Evolutionary conservation across 2,329 filamentous ascomycete genomes (phyloP), one percentile per base, ranked within the genome.

Genomic region (Endoconidiophora polonica): DNA sequence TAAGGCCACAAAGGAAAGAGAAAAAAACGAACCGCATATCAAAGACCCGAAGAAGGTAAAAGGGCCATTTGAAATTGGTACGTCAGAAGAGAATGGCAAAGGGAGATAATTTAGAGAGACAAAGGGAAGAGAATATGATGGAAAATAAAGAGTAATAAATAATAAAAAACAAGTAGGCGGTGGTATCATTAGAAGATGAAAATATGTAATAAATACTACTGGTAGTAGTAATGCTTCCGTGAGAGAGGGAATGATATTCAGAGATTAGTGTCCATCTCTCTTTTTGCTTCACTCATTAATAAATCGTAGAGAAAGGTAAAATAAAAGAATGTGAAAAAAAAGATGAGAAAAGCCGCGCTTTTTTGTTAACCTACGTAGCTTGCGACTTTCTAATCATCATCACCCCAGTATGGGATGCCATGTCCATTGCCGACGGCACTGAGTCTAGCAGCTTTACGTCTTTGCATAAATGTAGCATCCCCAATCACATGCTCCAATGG

Each of bases 371-470:
- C 16, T 18, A 18, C 2, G 16, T 18, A 18, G 16, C 16, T 18
- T 18, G 16, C 16, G 16, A 18, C 4, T 26, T 16, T 53, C 59
- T 55, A 61, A 48, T 60, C 65, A 40, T 69, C 65, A 44, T 69
- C 65, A n/a, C 64, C 66, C 66, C 64, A 67, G 57, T 60, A 64
- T 2, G 63, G 62, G 36, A 61, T 57, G 5, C 62, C 60, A 23
- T 57, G 56, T 5, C 58, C 54, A 20, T 56, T 55, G 16, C 66
- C 66, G 14, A 68, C 65, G 1, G 66, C 66, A 47, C 66, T 68
- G 41, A 68, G 57, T 4, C 69, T 64, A 9, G 66, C 68, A 46
- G 63, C 62, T 56, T 65, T 69, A 58, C 66, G 46, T 41, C 29
- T 49, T 36, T 22, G 26, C 14, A 49, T 26, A 12, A 66, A 56